Evolutionary conservation across 257 asterid genomes (phyloP).

Genomic region (Penstemon davidsonii): DNA sequence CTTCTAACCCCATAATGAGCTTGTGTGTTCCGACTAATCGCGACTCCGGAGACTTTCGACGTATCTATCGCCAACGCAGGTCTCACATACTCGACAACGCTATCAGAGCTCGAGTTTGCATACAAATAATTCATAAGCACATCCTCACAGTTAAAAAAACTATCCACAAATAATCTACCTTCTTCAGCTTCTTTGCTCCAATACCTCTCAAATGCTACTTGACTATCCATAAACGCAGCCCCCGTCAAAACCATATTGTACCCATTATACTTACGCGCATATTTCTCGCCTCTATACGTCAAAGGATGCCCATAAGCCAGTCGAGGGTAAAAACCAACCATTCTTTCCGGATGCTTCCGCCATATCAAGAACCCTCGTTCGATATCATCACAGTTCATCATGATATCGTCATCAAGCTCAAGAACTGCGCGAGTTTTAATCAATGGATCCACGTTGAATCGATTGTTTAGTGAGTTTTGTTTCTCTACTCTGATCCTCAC

Average conservation of each 20-base stretch:
- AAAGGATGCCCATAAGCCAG: conserved; percentile 47
- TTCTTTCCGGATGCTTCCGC: conserved; percentile 77
- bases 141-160: conserved; percentile 83
- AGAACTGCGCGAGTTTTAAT: conserved; percentile 81
- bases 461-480: conserved; percentile 77
- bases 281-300: conserved; percentile 67
- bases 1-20: conserved; percentile 62
- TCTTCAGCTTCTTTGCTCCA: conserved; percentile 65
- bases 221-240: conserved; percentile 76
- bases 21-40: conserved; percentile 64
- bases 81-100: conserved; percentile 51
- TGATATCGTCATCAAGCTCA: conserved; percentile 93
- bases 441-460: conserved; percentile 70
- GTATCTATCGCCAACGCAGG: conserved; percentile 65
- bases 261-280: conserved; percentile 74
- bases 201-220: conserved; percentile 66
- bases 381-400: conserved; percentile 92
- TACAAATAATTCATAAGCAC: conserved; percentile 84
- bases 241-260: conserved; percentile 91
- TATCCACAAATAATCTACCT: conserved; percentile 68
- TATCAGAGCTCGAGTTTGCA: conserved; percentile 65
- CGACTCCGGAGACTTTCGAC: conserved; percentile 82
- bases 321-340: conserved; percentile 93
- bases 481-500: conserved; percentile 77
- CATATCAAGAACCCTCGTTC: conserved; percentile 89